Conservation (phyloP, 768 basidiomycete species). For the Auriscalpium vulgare region DNA sequence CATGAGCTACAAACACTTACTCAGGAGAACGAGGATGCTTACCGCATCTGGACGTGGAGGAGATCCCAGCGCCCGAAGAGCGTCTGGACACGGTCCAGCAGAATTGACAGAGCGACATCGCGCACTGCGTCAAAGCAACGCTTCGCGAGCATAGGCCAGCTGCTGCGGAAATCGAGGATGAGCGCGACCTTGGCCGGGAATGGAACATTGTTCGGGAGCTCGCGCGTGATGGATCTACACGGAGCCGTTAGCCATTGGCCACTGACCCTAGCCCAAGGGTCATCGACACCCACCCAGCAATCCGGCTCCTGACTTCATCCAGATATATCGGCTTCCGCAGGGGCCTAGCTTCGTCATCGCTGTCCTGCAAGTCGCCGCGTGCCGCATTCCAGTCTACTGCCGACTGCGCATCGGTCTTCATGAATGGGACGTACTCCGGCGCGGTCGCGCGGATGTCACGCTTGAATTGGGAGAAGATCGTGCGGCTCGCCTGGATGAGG, state of each 20-base stretch:
- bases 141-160: not conserved
- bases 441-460: slow-evolving; percentile 24
- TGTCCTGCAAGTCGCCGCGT: too few species aligned
- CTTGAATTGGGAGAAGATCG: slow-evolving; percentile 23
- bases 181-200: not conserved
- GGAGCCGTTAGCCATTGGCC: too few species aligned
- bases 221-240: not conserved
- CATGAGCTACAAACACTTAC: not conserved
- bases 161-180: not conserved
- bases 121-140: not conserved
- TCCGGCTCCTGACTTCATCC: too few species aligned
- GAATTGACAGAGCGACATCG: too few species aligned
- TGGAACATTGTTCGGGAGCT: not conserved
- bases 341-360: too few species aligned
- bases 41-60: not conserved
- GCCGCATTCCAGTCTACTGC: too few species aligned
- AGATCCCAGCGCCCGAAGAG: not conserved
- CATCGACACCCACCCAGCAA: too few species aligned
- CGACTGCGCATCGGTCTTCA: not conserved
- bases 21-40: too few species aligned
- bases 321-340: too few species aligned
- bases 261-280: too few species aligned
- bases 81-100: not conserved
- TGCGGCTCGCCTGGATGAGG: slow-evolving; percentile 26
- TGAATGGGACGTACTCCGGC: slow-evolving; percentile 28